Evolutionary conservation across 768 basidiomycete species (phyloP), one percentile per base, ranked within the genome.

Genomic region (Strobilomyces dryophilus): DNA sequence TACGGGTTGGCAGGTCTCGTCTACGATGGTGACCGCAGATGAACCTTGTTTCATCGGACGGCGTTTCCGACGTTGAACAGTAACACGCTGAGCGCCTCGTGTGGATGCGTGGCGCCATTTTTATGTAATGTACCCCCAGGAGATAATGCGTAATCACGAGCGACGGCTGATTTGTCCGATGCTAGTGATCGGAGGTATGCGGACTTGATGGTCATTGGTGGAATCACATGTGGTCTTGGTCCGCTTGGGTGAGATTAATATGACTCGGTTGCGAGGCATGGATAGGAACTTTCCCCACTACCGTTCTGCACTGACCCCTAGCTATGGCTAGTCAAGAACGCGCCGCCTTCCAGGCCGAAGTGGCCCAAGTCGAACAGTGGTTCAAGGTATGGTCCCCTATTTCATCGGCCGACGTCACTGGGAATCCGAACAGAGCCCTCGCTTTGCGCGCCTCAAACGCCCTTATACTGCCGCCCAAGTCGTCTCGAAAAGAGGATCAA

Each of bases 391-490:
- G 75, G 1, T 63, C 59, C 26, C 64, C 62, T 63, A 41, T 59
- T 21, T 26, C 42, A 20, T 14, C 27, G 8, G 32, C 10, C 18
- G 6, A 40, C 44, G 5, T 15, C 27, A 14, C 29, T 29, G 27
- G 17, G 0, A 29, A 39, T 17, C 20, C 18, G 39, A n/a, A 46
- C 64, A 98, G 95, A 84, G 73, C 64, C 84, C 91, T 18, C 91
- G 97, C 34, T 99, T 95, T 71, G 79, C 83, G 24, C 79, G 85
- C 64, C 85, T 89, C n/a, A 85, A 79, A 59, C 86, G 97, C 21
- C 95, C 94, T 5, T 99, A 98, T 75, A 87, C 89, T 43, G 93
- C 95, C 11, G 85, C 84, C 21, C 86, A 98, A 56, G 95, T 98
- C 61, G 94, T 98, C 56, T 79, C 89, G 18, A 98, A 98, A 74